Base-by-base conservation (phyloP, 345 rosid genomes). In the Camelina laxa region DNA sequence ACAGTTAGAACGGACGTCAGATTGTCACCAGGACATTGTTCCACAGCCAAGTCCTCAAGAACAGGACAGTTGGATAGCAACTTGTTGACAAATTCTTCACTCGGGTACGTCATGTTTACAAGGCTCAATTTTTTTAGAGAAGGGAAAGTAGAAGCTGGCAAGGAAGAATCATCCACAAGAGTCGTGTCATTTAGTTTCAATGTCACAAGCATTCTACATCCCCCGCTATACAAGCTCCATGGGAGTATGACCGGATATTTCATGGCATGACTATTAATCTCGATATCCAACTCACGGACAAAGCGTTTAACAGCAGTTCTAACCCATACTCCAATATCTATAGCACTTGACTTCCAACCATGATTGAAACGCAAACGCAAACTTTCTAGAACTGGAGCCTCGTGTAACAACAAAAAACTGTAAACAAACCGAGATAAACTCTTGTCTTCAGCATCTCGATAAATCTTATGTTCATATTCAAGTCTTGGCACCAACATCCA, bases 11-110 rank as follows among this genome's bases (percentile, higher is more conserved):
- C 66, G 27, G 27, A 22, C 24, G 24, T 3, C 27, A 24, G 27
- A 58, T 66, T 58, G 65, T 74, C 65, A 66, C 20, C 12, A 1
- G 2, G 1, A 17, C 30, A 2, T 20, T 7, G 70, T 2, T 44
- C 8, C 13, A 74, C 57, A 15, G 4, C 38, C 72, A 75, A 53
- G 51, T 30, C 30, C 57, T 71, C 65, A 13, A 72, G 73, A 38
- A 72, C 42, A 14, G 68, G 65, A 44, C 81, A 78, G 7, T 21
- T 36, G 0, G 70, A 70, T 70, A 76, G 31, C 7, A 76, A 58
- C 5, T 35, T 27, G 1, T 20, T 41, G 17, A 56, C 21, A 35
- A 72, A 64, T 13, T 31, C 45, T 47, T 55, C 72, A 63, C 55
- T 11, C 15, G 30, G 56, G 44, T 58, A 78, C 67, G 6, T 33